Evolutionary conservation across 495 filamentous ascomycete species (phyloP).

Genomic region (Penicillium longicatenatum): DNA sequence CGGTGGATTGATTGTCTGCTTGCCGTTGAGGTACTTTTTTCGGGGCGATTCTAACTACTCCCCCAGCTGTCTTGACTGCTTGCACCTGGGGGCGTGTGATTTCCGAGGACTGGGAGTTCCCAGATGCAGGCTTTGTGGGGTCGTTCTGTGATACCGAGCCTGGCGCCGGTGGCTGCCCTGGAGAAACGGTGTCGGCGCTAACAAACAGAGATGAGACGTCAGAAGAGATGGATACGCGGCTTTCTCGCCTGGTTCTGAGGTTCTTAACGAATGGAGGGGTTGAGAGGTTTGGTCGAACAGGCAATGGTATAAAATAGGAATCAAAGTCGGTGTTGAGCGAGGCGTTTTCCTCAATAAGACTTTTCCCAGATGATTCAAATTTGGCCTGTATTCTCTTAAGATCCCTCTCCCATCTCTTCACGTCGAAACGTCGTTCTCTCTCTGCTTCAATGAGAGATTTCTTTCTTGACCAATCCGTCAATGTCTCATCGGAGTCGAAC

Average conservation of each 20-base stretch:
- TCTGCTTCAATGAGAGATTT: conserved; percentile 48
- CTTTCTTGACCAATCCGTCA: conserved; percentile 55
- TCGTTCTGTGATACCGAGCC: too few relatives aligned
- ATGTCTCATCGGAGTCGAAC: conserved; percentile 43
- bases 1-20: background rate
- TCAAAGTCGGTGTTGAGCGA: background rate
- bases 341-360: background rate
- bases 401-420: conserved; percentile 45
- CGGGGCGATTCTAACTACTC: background rate
- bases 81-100: background rate
- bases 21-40: background rate
- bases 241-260: background rate
- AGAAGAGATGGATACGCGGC: background rate
- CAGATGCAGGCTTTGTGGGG: background rate
- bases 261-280: background rate
- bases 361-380: background rate
- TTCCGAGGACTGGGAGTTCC: background rate
- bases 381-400: background rate
- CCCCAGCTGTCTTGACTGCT: background rate
- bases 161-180: background rate
- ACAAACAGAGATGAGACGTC: background rate
- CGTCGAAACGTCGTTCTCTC: conserved; percentile 46
- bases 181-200: background rate
- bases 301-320: background rate
- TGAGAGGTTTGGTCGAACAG: background rate